Evolutionary conservation across 768 basidiomycete genomes (phyloP).

Genomic region (Lentinus brumalis): DNA sequence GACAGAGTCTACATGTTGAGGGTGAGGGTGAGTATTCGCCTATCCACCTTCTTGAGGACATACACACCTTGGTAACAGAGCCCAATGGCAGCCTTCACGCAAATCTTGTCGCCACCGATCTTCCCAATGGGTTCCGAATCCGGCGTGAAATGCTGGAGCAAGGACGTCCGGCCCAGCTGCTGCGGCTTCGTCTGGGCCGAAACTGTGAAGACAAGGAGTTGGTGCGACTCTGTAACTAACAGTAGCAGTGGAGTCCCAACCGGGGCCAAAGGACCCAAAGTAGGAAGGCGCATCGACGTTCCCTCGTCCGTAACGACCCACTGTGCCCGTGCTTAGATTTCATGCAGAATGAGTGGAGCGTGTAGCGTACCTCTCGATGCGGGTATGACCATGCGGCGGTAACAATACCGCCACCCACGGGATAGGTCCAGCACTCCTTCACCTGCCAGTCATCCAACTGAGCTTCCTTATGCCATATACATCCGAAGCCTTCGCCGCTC

Average conservation of each 20-base stretch:
- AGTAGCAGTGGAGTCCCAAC: slow-evolving; percentile 57
- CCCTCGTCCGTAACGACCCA: slow-evolving; percentile 53
- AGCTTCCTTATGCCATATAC: slow-evolving; percentile 62
- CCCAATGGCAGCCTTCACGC: slow-evolving; percentile 61
- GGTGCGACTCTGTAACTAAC: slow-evolving; percentile 66
- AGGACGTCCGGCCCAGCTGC: slow-evolving; percentile 50
- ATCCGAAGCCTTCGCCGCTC: slow-evolving; percentile 57
- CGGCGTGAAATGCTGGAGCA: slow-evolving; percentile 44
- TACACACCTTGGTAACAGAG: slow-evolving; percentile 57
- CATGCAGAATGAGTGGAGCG: background rate
- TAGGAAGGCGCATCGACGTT: slow-evolving; percentile 55
- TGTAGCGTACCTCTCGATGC: slow-evolving; percentile 56
- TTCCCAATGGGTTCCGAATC: slow-evolving; percentile 8
- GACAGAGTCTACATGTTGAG: slow-evolving; percentile 46
- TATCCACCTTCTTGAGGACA: background rate
- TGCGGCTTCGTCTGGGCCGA: slow-evolving; percentile 47
- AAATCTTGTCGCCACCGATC: slow-evolving; percentile 45
- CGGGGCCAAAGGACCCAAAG: slow-evolving; percentile 57
- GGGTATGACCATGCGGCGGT: slow-evolving; percentile 61
- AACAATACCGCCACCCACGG: slow-evolving; percentile 58
- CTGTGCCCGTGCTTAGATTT: slow-evolving; percentile 33
- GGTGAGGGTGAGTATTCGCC: slow-evolving; percentile 4
- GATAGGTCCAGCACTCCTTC: slow-evolving; percentile 56
- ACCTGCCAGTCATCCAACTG: slow-evolving; percentile 66
- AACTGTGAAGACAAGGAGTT: slow-evolving; percentile 55